Percentiles rank a stretch among this genome's conserved stretches.
Conservation (phyloP, 73 alveolate species). For the Tetrahymena elliotti region DNA sequence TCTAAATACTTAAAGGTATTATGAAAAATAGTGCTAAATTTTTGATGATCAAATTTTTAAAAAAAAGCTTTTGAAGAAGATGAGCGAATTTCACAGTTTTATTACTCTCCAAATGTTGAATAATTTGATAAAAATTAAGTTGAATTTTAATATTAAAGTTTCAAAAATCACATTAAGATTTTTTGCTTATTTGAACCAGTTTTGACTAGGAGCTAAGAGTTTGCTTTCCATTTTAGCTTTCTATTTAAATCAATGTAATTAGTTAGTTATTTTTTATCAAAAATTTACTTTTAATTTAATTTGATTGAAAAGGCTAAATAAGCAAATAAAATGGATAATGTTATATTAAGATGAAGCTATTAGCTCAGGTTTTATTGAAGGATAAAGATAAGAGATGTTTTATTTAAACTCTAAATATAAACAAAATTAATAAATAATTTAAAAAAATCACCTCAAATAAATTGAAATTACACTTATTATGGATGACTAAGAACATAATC, state of each 20-base stretch:
- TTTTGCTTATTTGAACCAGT: not conserved
- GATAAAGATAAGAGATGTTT: not conserved
- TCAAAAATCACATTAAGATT: not conserved
- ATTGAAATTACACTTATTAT: not conserved
- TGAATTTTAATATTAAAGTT: not conserved
- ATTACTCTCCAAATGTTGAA: not conserved
- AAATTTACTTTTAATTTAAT: not conserved
- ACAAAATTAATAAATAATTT: not conserved
- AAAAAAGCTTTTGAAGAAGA: not conserved
- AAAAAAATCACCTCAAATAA: not conserved
- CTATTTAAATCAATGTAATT: not conserved
- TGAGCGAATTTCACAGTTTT: not conserved
- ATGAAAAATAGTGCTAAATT: not conserved
- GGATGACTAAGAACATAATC: not conserved
- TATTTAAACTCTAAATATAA: not conserved
- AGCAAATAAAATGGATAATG: not conserved
- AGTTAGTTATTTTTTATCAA: not conserved
- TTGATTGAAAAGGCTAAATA: not conserved
- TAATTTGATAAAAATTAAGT: not conserved
- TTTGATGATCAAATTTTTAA: not conserved
- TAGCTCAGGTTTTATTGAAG: not conserved
- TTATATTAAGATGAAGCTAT: not conserved
- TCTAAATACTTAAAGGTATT: not conserved
- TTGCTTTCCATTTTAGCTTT: not conserved
- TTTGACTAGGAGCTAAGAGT: not conserved